Conservation (phyloP, 768 basidiomycete genomes). For the Lactifluus pinguis region DNA sequence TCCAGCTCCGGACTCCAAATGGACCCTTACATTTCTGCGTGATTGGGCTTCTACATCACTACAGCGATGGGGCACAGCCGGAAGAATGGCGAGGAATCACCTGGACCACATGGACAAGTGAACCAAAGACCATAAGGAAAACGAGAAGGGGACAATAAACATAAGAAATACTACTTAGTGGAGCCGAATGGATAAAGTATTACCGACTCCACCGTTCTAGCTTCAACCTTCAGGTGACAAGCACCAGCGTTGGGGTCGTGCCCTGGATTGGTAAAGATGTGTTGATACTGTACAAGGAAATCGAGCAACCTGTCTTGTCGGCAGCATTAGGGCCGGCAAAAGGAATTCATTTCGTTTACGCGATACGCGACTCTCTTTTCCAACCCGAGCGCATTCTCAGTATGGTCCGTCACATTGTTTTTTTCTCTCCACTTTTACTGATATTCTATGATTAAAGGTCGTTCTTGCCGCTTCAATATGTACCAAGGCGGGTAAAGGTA, state of each 20-base stretch:
- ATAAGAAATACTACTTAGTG: too few species aligned
- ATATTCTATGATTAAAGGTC: slow-evolving; percentile 42
- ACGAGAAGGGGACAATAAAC: too few species aligned
- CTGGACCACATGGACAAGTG: too few species aligned
- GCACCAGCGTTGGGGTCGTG: too few species aligned
- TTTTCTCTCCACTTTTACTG: background rate
- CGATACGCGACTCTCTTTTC: background rate
- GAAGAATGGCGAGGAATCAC: background rate
- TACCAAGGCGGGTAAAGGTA: slow-evolving; percentile 89
- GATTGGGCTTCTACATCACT: background rate
- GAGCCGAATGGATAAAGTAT: too few species aligned
- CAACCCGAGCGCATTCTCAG: background rate
- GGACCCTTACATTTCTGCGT: background rate
- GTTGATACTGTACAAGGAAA: too few species aligned
- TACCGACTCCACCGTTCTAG: too few species aligned
- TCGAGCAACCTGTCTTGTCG: background rate
- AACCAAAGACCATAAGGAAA: too few species aligned
- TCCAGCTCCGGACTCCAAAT: background rate
- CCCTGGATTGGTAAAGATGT: too few species aligned
- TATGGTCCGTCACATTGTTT: slow-evolving; percentile 9
- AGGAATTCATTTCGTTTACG: background rate
- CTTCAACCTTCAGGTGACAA: too few species aligned
- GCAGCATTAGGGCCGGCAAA: slow-evolving; percentile 7
- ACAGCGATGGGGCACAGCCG: background rate
- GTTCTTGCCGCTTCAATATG: slow-evolving; percentile 93